Conservation (phyloP, 129 eudicot genomes). For the Saposhnikovia divaricata region DNA sequence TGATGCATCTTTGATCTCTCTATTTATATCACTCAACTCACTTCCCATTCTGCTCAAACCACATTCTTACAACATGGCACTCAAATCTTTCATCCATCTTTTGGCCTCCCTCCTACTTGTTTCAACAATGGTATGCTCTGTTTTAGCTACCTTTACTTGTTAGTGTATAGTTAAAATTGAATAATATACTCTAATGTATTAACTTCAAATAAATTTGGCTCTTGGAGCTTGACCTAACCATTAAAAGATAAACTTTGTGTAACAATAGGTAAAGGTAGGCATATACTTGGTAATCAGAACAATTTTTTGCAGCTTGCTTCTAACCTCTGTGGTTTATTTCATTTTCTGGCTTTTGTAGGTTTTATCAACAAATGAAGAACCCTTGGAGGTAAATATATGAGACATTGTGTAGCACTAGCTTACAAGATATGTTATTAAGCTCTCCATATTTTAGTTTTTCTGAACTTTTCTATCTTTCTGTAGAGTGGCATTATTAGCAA, state of each 20-base stretch:
- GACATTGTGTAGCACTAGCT: neutral
- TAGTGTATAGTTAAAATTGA: too few relatives aligned
- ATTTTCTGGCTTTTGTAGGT: constrained; percentile 18
- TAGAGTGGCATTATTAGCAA: constrained; percentile 7
- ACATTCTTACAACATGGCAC: constrained; percentile 15
- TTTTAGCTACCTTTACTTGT: neutral
- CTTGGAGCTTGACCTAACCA: too few relatives aligned
- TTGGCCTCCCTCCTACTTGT: constrained; percentile 18
- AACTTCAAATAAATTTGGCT: neutral
- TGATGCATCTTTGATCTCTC: neutral
- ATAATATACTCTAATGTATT: neutral
- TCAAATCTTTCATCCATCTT: constrained; percentile 15
- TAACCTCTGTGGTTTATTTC: neutral
- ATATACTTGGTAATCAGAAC: neutral
- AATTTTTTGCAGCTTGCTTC: neutral
- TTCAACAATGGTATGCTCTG: constrained; percentile 15
- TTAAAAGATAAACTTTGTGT: neutral
- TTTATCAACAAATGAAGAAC: constrained; percentile 15
- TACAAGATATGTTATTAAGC: neutral
- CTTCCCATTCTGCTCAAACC: constrained; percentile 1
- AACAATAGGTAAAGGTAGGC: neutral
- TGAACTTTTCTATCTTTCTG: neutral
- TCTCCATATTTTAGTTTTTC: neutral
- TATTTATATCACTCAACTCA: neutral
- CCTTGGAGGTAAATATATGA: constrained; percentile 18